Conservation (phyloP, 768 basidiomycete genomes). For the Xanthoconium stramineum region DNA sequence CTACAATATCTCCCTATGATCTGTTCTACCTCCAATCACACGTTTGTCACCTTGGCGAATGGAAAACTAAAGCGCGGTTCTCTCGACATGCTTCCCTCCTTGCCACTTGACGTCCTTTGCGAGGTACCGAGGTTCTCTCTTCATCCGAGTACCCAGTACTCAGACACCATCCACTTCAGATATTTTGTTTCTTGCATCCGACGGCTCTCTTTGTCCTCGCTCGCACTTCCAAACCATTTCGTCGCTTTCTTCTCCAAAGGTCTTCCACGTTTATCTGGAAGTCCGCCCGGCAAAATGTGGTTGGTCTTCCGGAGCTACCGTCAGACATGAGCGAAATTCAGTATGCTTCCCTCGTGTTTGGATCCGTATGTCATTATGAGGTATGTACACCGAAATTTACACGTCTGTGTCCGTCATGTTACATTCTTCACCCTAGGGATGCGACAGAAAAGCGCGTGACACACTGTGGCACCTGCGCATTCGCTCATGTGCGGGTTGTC, state of each 20-base stretch:
- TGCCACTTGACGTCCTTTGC: slow-evolving; percentile 29
- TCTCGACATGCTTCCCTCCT: slow-evolving; percentile 34
- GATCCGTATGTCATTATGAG: slow-evolving; percentile 41
- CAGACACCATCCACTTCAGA: slow-evolving; percentile 25
- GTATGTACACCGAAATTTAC: slow-evolving; percentile 15
- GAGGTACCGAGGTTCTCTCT: slow-evolving; percentile 13
- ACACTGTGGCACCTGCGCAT: slow-evolving; percentile 33
- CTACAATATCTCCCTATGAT: slow-evolving; percentile 4
- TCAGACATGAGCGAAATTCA: slow-evolving; percentile 46
- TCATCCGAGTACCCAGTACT: neutral
- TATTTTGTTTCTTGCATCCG: slow-evolving; percentile 43
- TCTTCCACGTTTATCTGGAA: slow-evolving; percentile 32
- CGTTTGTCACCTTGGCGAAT: neutral
- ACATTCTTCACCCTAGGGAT: slow-evolving; percentile 18
- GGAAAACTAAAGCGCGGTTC: slow-evolving; percentile 14
- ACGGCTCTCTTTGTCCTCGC: slow-evolving; percentile 45
- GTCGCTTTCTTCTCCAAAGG: slow-evolving; percentile 36
- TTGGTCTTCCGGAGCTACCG: slow-evolving; percentile 43
- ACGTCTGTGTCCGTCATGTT: neutral
- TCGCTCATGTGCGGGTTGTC: slow-evolving; percentile 30
- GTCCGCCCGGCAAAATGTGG: slow-evolving; percentile 35
- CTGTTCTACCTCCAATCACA: neutral
- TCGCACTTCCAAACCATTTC: slow-evolving; percentile 40
- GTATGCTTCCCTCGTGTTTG: slow-evolving; percentile 49
- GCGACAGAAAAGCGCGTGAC: slow-evolving; percentile 23